Base-by-base conservation (phyloP, 495 filamentous ascomycete genomes). In the Wilcoxina mikolae region DNA sequence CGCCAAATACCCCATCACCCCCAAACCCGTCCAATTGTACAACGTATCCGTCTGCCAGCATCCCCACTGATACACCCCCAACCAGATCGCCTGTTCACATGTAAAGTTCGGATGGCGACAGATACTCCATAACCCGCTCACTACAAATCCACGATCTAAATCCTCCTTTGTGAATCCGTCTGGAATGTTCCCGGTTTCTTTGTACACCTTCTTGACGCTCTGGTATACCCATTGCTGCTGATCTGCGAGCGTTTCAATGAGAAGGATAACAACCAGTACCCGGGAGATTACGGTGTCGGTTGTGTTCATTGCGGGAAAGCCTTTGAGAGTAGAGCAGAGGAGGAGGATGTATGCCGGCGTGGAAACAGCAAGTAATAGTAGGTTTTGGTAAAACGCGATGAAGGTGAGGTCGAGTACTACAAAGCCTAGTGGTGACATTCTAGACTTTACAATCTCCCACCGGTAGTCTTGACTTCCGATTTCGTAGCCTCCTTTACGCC, bases 211-310 rank as follows among this genome's bases (percentile, higher is more conserved):
- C 70, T 95, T 95, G 17, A 90, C 91, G 12, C 65, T 62, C 55
- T 96, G 88, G 75, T 77, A 99, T 54, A 76, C 74, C 93, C 93
- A 99, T 68, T 95, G 90, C 65, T 95, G 86, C 57, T 90, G 79
- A 65, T 99, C 93, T 62, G 88, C 86, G 62, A 93, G 76, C 68
- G 72, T 81, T 60, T 91, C 85, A 47, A 84, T 70, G 9, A 87
- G 60, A 3, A 96, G 73, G 31, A 90, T 77, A 42, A 74, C 74
- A 51, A 95, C 72, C 51, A 88, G 70, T 23, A 73, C 65, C 46
- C 79, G 72, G 11, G 83, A 74, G 71, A 86, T 87, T 24, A 78
- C 60, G 29, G 84, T 58, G 66, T 95, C 93, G 57, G 81, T 76
- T 12, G 62, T 35, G 43, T 74, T 62, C 35, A 59, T 43, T 25